Conservation (phyloP, 371 early-diverging fungal genomes). For the Rhizopus arrhizus region DNA sequence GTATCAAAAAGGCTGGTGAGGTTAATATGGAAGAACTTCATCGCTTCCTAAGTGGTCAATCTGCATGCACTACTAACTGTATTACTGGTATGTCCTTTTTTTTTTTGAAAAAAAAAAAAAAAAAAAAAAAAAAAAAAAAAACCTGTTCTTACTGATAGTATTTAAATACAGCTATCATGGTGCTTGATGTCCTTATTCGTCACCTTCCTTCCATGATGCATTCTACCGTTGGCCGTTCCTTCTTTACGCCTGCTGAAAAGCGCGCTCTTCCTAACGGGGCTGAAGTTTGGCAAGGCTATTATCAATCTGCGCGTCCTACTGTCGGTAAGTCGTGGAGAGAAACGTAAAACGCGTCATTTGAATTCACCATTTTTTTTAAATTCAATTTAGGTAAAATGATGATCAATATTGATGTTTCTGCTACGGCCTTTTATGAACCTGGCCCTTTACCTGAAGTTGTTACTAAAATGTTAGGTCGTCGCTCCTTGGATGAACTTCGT, state of each 20-base stretch:
- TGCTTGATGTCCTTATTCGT: constrained; percentile 80
- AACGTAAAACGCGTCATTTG: too few species aligned
- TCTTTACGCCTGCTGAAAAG: constrained; percentile 75
- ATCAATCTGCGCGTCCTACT: constrained; percentile 80
- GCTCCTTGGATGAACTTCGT: constrained; percentile 66
- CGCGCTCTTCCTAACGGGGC: constrained; percentile 67
- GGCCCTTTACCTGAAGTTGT: constrained; percentile 66
- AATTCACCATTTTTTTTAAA: background rate
- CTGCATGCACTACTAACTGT: constrained; percentile 40
- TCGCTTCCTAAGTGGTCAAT: constrained; percentile 51
- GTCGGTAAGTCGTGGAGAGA: constrained; percentile 43
- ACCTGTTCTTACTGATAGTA: background rate
- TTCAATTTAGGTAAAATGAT: constrained; percentile 49
- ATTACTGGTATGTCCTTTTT: constrained; percentile 41
- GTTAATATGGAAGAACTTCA: constrained; percentile 59
- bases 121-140: background rate
- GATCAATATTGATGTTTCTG: constrained; percentile 85
- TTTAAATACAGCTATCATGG: constrained; percentile 65
- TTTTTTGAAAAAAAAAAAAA: background rate
- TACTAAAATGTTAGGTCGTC: constrained; percentile 62
- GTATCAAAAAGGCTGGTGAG: constrained; percentile 60
- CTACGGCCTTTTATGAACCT: constrained; percentile 81
- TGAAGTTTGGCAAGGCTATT: constrained; percentile 92
- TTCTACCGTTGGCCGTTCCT: constrained; percentile 82
- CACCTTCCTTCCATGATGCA: constrained; percentile 71